phyloP scores from a whole-genome alignment of 345 rosid species.

The Populus alba region DNA sequence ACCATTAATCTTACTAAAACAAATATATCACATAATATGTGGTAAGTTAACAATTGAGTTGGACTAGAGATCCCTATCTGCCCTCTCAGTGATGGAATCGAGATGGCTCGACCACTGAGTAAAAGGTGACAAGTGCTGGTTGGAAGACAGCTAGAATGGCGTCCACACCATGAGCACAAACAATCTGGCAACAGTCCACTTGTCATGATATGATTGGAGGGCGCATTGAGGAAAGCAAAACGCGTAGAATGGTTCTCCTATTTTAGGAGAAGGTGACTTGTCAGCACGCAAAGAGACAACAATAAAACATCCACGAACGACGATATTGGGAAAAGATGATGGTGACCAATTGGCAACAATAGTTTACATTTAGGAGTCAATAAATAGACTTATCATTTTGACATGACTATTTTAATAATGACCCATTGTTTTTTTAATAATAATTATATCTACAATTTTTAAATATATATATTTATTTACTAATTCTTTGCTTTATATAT shows the following conservation, averaged over 20 bases:
- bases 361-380: slow-evolving; percentile 1
- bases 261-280: too few species aligned
- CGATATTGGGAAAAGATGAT: not conserved
- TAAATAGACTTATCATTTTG: too few species aligned
- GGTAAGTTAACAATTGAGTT: not conserved
- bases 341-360: not conserved
- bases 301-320: not conserved
- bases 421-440: too few species aligned
- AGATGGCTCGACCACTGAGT: too few species aligned
- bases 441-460: too few species aligned
- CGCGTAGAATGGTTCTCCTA: not conserved
- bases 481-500: not conserved
- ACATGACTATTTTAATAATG: too few species aligned
- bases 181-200: not conserved
- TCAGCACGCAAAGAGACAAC: not conserved
- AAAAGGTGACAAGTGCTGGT: not conserved
- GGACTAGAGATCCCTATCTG: not conserved
- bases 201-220: not conserved
- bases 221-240: too few species aligned
- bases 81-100: too few species aligned
- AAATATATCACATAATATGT: too few species aligned
- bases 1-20: too few species aligned
- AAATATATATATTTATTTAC: too few species aligned
- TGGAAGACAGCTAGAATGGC: slow-evolving; percentile 11
- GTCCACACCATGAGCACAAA: not conserved